A percentile compares a stretch with the other conserved stretches of the same genome.
Conservation (phyloP, 345 rosid species). For the Acer negundo region DNA sequence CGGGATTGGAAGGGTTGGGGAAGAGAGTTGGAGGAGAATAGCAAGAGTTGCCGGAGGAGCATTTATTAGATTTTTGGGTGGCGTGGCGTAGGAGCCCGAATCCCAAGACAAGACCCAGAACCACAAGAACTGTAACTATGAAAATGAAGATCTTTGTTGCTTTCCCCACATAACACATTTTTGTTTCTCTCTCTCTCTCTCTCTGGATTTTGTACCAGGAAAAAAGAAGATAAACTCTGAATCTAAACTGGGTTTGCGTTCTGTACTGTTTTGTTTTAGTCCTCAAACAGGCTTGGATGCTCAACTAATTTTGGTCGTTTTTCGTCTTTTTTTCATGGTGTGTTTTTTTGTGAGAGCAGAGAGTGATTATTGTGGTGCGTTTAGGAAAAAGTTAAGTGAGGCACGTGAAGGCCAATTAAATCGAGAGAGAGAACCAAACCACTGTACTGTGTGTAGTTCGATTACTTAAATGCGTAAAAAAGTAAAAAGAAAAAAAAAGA, state of each 20-base stretch:
- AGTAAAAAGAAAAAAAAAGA: too few species aligned
- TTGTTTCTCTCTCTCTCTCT: conserved; percentile 18
- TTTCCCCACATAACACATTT: conserved; percentile 92
- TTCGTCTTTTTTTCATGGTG: conserved; percentile 35
- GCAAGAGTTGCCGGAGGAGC: conserved; percentile 68
- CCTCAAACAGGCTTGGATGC: background rate
- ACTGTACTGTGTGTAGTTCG: background rate
- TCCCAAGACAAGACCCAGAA: conserved; percentile 70
- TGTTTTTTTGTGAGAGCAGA: background rate
- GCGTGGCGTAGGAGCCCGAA: conserved; percentile 63
- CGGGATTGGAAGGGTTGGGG: conserved; percentile 40
- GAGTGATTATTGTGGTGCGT: background rate
- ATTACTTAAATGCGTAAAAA: background rate
- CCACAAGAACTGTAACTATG: conserved; percentile 68
- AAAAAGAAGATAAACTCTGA: background rate
- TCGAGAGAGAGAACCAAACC: background rate
- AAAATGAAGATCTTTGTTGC: conserved; percentile 99
- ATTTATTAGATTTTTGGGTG: conserved; percentile 40
- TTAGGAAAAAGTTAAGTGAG: background rate
- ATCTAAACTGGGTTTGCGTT: conserved; percentile 13
- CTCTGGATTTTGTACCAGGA: background rate
- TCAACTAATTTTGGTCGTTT: conserved; percentile 15
- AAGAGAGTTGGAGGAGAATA: conserved; percentile 39
- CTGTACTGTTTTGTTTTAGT: conserved; percentile 2
- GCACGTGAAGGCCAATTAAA: conserved; percentile 21